These are phyloP conservation scores for Suhomyces taliae DNA, from an alignment of 1,139 yeast genomes.

Conservation along the genomic window DNA sequence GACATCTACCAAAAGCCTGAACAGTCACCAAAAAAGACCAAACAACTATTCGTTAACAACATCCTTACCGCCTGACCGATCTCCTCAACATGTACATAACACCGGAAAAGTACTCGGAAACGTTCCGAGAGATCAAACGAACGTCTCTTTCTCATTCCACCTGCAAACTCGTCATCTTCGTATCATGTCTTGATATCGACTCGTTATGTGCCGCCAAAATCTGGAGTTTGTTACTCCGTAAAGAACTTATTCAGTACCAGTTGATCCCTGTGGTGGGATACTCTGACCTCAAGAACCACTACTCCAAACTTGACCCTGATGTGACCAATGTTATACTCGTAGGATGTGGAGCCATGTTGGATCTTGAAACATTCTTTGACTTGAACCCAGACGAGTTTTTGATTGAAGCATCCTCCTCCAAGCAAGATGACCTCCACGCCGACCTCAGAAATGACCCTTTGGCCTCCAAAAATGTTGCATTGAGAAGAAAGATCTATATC, in stretches of 20 bases:
- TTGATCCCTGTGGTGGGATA: conserved; percentile 95
- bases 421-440: conserved; percentile 13
- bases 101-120: conserved; percentile 58
- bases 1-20: too few relatives aligned
- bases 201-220: conserved; percentile 88
- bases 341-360: conserved; percentile 97
- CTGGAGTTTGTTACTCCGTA: conserved; percentile 66
- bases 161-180: conserved; percentile 84
- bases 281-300: conserved; percentile 68
- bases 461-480: conserved; percentile 13
- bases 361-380: conserved; percentile 75
- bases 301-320: conserved; percentile 64
- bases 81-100: conserved; percentile 54
- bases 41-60: too few relatives aligned
- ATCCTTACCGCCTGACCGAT: neutral
- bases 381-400: conserved; percentile 53
- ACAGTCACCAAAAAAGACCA: too few relatives aligned
- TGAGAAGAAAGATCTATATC: conserved; percentile 63
- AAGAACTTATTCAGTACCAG: conserved; percentile 84
- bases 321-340: conserved; percentile 75
- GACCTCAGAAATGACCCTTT: conserved; percentile 14
- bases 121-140: conserved; percentile 59
- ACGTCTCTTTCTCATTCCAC: conserved; percentile 82
- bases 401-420: conserved; percentile 5
- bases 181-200: conserved; percentile 88